Conservation (phyloP, 2,329 filamentous ascomycete species). For the Penicillium sp. region DNA sequence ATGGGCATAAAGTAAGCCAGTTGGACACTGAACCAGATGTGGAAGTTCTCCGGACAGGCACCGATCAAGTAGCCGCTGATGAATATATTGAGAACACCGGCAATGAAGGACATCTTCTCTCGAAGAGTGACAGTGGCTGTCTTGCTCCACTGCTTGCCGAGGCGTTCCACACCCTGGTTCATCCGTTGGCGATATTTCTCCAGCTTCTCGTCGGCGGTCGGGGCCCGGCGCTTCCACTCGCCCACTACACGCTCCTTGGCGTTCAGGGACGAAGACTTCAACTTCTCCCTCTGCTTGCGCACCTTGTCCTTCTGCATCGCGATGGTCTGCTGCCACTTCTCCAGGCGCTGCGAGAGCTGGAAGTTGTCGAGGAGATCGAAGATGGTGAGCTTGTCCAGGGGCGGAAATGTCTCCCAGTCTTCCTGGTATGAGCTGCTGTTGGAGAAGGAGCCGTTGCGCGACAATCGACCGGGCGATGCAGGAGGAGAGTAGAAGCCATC, state of each 20-base stretch:
- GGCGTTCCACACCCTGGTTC: conserved; percentile 83
- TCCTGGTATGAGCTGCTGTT: conserved; percentile 82
- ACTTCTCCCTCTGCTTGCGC: conserved; percentile 74
- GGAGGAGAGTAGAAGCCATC: conserved; percentile 35
- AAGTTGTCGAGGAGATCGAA: conserved; percentile 95
- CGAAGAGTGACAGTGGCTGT: conserved; percentile 82
- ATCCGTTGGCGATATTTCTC: conserved; percentile 88
- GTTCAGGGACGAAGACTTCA: conserved; percentile 73
- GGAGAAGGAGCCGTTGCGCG: conserved; percentile 80
- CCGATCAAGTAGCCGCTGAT: conserved; percentile 93
- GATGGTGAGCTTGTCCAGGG: conserved; percentile 84
- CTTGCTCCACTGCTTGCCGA: conserved; percentile 84
- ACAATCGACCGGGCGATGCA: conserved; percentile 52
- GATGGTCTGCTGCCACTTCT: conserved; percentile 83
- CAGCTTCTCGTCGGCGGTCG: conserved; percentile 86
- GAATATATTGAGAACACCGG: conserved; percentile 95
- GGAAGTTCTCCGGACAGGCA: conserved; percentile 80
- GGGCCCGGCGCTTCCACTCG: conserved; percentile 84
- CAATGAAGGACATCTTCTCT: conserved; percentile 96
- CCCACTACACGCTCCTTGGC: conserved; percentile 90
- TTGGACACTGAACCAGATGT: conserved; percentile 87
- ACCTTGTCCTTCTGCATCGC: conserved; percentile 84
- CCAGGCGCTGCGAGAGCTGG: conserved; percentile 83
- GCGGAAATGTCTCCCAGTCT: conserved; percentile 83
- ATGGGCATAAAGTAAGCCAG: conserved; percentile 96